Base-by-base conservation (phyloP, 1,284 basidiomycete genomes). In the Xerocomus subilludens region DNA sequence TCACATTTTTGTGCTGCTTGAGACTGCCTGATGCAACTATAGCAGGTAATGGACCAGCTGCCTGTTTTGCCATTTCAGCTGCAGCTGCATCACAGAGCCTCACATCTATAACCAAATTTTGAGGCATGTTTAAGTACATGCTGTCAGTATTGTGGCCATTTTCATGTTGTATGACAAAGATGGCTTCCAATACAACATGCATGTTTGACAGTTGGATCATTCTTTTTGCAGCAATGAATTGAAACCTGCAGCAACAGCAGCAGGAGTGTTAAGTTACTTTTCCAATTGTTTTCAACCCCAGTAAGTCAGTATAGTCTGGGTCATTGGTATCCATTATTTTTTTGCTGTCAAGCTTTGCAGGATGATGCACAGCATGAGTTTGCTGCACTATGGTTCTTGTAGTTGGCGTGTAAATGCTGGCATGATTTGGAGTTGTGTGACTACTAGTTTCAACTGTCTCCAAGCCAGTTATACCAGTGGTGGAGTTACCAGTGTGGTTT, bases 51-150 rank as follows among this genome's bases (percentile, higher is more conserved):
- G n/a, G n/a, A 42, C 38, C 38, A 42, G n/a, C 38, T 10, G 38
- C 38, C 38, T 42, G 9, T 42, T 42, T 42, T 10, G 38, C 38
- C 38, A 42, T 42, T 42, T 32, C 25, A 25, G 56, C 63, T 8
- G 10, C 14, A 35, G 64, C 49, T 16, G 35, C 32, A 25, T 70
- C 63, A 27, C 32, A 45, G 14, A 65, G 33, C 25, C 53, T 9
- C 35, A n/a, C 51, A 36, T 32, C 32, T 30, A 23, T 42, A 69
- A 27, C 23, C 45, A 35, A 62, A 69, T 51, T 72, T 72, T 21
- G 62, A 60, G 11, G 53, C n/a, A 35, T 72, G 71, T 27, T 47
- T 62, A 36, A 72, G 51, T 13, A 72, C 49, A 5, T 30, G 42
- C 23, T 69, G 62, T 27, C 25, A 8, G n/a, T 45, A 35, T 27